Conservation (phyloP, 306 rosid species). For the Ormosia emarginata region DNA sequence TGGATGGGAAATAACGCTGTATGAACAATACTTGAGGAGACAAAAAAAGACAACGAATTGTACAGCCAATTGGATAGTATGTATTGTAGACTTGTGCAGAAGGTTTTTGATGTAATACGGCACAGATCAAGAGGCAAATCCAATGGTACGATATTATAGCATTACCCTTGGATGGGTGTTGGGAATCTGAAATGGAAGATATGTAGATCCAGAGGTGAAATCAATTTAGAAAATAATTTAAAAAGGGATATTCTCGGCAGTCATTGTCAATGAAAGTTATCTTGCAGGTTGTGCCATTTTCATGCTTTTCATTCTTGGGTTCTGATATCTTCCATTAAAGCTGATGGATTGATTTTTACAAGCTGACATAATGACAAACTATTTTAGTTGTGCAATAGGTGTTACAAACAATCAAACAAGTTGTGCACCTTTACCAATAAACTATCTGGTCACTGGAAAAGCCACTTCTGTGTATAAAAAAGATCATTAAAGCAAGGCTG, state of each 20-base stretch:
- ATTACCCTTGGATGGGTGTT: neutral
- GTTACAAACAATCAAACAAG: neutral
- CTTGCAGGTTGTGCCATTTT: neutral
- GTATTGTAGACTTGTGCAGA: neutral
- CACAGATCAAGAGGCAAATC: neutral
- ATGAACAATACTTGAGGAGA: neutral
- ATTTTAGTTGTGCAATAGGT: neutral
- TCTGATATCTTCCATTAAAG: neutral
- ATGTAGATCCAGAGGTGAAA: constrained; percentile 3
- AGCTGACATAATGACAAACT: neutral
- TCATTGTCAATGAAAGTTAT: neutral
- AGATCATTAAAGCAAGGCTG: neutral
- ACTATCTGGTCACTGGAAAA: neutral
- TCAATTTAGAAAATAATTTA: neutral
- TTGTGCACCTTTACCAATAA: neutral
- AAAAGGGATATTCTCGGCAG: neutral
- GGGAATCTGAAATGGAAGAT: neutral
- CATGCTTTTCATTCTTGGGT: neutral
- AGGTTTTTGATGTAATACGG: neutral
- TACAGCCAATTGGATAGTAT: neutral
- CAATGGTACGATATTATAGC: neutral
- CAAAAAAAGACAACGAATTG: neutral
- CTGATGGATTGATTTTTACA: neutral
- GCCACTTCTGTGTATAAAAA: neutral
- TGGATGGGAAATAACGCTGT: neutral